These are phyloP conservation scores for Penicillium silybi DNA, from an alignment of 495 filamentous ascomycete species.

Conservation along the genomic window DNA sequence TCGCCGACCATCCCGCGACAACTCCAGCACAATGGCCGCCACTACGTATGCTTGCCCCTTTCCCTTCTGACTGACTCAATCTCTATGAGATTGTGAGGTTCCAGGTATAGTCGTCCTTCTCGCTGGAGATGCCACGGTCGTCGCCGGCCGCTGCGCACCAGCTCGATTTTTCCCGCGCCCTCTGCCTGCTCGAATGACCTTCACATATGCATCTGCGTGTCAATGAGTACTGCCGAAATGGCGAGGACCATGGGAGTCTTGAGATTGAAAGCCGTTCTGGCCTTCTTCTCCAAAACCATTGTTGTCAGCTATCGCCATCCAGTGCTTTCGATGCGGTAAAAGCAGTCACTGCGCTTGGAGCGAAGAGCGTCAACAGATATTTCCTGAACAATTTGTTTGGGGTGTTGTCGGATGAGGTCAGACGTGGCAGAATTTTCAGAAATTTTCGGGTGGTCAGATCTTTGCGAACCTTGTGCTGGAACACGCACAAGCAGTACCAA, in stretches of 20 bases:
- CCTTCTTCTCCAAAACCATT: constrained; percentile 84
- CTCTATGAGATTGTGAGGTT: constrained; percentile 47
- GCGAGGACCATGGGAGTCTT: constrained; percentile 65
- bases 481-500: constrained; percentile 29
- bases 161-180: constrained; percentile 73
- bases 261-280: constrained; percentile 59
- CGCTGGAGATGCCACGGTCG: constrained; percentile 59
- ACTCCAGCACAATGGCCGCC: constrained; percentile 44
- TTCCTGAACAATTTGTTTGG: constrained; percentile 62
- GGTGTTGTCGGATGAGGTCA: constrained; percentile 78
- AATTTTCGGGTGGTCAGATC: constrained; percentile 10
- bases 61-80: constrained; percentile 39
- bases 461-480: constrained; percentile 29
- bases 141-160: constrained; percentile 53
- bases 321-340: constrained; percentile 18
- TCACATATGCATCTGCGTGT: constrained; percentile 21
- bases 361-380: constrained; percentile 44
- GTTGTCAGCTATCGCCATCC: constrained; percentile 51
- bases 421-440: constrained; percentile 7
- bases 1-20: constrained; percentile 42
- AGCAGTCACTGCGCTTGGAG: constrained; percentile 13
- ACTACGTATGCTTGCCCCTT: constrained; percentile 59
- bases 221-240: constrained; percentile 39
- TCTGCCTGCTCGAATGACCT: constrained; percentile 40
- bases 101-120: constrained; percentile 72